Conservation (phyloP, 495 filamentous ascomycete genomes). For the Pseudoneurospora amorphoporcata region DNA sequence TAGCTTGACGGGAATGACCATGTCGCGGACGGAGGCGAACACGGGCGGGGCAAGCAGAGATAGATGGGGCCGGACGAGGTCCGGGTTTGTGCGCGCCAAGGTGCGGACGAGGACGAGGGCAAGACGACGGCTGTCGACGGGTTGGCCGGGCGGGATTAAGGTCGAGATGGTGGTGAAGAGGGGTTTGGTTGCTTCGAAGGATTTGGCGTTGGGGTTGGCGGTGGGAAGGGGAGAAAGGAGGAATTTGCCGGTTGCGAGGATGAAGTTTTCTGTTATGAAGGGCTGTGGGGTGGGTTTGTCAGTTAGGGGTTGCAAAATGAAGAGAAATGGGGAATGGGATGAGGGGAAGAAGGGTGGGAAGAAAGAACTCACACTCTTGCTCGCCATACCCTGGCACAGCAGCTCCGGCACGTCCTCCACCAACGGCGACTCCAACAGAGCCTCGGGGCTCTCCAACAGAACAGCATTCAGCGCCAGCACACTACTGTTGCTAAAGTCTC, state of each 20-base stretch:
- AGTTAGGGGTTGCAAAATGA: slow-evolving; percentile 2
- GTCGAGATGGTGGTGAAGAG: slow-evolving; percentile 67
- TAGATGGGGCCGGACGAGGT: slow-evolving; percentile 71
- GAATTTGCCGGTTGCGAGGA: slow-evolving; percentile 93
- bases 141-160: slow-evolving; percentile 63
- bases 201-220: slow-evolving; percentile 22
- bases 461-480: slow-evolving; percentile 82
- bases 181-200: slow-evolving; percentile 61
- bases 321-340: neutral
- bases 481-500: slow-evolving; percentile 52
- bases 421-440: slow-evolving; percentile 53
- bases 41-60: slow-evolving; percentile 66
- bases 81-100: slow-evolving; percentile 61
- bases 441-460: slow-evolving; percentile 62
- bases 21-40: slow-evolving; percentile 83
- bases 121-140: slow-evolving; percentile 74
- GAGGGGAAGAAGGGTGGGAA: neutral
- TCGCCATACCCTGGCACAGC: slow-evolving; percentile 70
- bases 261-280: slow-evolving; percentile 78
- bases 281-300: slow-evolving; percentile 35
- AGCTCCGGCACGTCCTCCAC: slow-evolving; percentile 58
- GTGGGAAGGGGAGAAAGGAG: slow-evolving; percentile 51
- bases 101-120: slow-evolving; percentile 86
- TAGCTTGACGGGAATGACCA: slow-evolving; percentile 92
- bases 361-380: slow-evolving; percentile 51